Base-by-base conservation (phyloP, 495 filamentous ascomycete species). In the Penicillium atrosanguineum region DNA sequence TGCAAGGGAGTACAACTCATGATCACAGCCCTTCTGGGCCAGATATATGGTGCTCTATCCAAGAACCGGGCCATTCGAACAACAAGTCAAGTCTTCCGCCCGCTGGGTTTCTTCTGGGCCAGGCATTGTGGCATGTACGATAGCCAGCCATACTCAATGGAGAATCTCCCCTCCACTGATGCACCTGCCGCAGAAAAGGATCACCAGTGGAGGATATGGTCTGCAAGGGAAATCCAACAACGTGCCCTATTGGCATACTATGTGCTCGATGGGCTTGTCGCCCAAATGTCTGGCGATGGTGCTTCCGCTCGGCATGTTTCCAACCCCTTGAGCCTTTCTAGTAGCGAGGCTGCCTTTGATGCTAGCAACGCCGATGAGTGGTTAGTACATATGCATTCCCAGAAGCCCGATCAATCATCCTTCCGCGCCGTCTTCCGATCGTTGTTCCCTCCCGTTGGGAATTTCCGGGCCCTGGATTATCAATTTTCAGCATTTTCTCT, bases 41-140 rank as follows among this genome's bases (percentile, higher is more conserved):
- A 79, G 50, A 65, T 75, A 15, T 79, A 79, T 47, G 76, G 75
- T 15, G 73, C 71, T 5, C 46, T 78, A 19, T 75, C 75, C 8
- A 77, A 76, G 64, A 77, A 77, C 41, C 60, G 70, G 18, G 62
- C 64, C 4, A 72, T 79, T 23, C 67, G 77, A 8, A 77, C 70
- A 2, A 78, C 75, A 21, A 73, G 71, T 50, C 75, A 79, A 47
- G 71, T 75, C 4, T 78, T 77, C 52, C 75, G 76, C 7, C 74
- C 72, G 0, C 61, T 79, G 0, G 73, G 72, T 7, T 78, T 79
- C 59, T 75, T 74, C 53, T 79, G 77, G 77, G 75, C 77, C 25
- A 61, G 74, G 14, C 72, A 78, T 36, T 78, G 72, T 48, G 73
- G 73, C 8, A 74, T 76, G 64, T 68, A 71, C 29, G 69, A 76